Evolutionary conservation across 805 yeast species (phyloP).

Genomic region (Ogataea minuta): DNA sequence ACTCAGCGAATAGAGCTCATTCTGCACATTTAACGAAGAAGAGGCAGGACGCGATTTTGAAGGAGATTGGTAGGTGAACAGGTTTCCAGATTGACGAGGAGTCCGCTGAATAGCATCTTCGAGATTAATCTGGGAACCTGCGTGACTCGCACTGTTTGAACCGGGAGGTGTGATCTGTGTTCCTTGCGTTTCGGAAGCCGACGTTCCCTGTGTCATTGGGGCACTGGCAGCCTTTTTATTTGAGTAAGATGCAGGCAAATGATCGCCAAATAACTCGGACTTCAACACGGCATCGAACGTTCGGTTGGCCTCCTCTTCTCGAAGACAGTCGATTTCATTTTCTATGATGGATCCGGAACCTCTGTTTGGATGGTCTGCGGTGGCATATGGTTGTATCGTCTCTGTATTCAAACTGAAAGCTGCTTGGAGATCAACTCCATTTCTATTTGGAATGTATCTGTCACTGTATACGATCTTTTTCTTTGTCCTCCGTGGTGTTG

Average conservation of each 20-base stretch:
- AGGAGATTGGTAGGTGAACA: slow-evolving; percentile 76
- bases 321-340: slow-evolving; percentile 63
- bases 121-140: slow-evolving; percentile 19
- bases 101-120: slow-evolving; percentile 28
- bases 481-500: slow-evolving; percentile 46
- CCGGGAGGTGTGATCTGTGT: slow-evolving; percentile 31
- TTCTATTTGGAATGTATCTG: slow-evolving; percentile 82
- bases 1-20: slow-evolving; percentile 74
- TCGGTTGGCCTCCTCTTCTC: slow-evolving; percentile 79
- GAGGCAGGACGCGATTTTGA: slow-evolving; percentile 60
- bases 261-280: slow-evolving; percentile 89
- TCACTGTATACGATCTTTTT: slow-evolving; percentile 66
- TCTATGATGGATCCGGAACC: slow-evolving; percentile 33
- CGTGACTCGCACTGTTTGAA: slow-evolving; percentile 19
- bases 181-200: slow-evolving; percentile 15
- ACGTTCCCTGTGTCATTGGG: slow-evolving; percentile 10
- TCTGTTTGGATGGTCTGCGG: slow-evolving; percentile 10
- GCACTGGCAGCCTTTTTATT: slow-evolving; percentile 16
- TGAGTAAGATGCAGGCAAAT: slow-evolving; percentile 48
- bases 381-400: slow-evolving; percentile 12
- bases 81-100: slow-evolving; percentile 46
- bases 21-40: slow-evolving; percentile 57
- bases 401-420: slow-evolving; percentile 57
- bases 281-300: slow-evolving; percentile 84
- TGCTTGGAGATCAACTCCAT: slow-evolving; percentile 84